Base-by-base conservation (phyloP, 495 filamentous ascomycete species). In the Parachaetomium inaequale region DNA sequence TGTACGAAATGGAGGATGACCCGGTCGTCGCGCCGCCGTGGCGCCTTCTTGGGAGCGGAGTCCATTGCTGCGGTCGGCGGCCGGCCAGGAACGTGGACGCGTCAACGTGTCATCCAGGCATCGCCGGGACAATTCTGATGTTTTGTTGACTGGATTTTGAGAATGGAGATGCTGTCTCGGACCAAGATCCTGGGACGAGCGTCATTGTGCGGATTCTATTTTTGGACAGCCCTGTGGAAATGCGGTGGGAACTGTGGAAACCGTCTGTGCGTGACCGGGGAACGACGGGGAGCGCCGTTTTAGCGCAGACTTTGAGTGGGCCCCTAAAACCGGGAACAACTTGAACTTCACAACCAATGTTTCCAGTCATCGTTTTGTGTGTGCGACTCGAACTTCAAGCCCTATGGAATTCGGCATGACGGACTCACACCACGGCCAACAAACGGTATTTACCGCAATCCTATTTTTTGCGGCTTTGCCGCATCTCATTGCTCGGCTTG, bases 1-100 rank as follows among this genome's bases (percentile, higher is more conserved):
- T 38, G 68, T 76, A 93, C 91, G 75, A 94, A 89, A 68, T 94
- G 91, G 55, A 96, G 77, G 70, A 96, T 89, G 72, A 91, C 80
- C 59, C 88, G 83, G 68, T 80, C 77, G 70, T 91, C 82, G 63
- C 82, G 79, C 63, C 85, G 81, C 59, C 74, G 77, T 45, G 75
- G 82, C 25, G 70, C 31, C 38, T 65, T 69, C 61, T 59, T 75
- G 62, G 53, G 46, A 55, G 59, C 59, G 53, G 49, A 15, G 45
- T 64, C 62, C 64, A 58, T 65, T 46, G 42, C 42, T 46, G 42
- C 42, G 42, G 42, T 21, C 19, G 42, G n/a, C 21, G 25, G 19
- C 25, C 21, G 25, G 19, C 25, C 47, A 31, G 15, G 17, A 1
- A 17, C 6, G 11, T 12, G 25, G 46, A 21, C 31, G 45, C n/a